Evolutionary conservation across 768 basidiomycete genomes (phyloP).

Genomic region (Suillus cothurnatus): DNA sequence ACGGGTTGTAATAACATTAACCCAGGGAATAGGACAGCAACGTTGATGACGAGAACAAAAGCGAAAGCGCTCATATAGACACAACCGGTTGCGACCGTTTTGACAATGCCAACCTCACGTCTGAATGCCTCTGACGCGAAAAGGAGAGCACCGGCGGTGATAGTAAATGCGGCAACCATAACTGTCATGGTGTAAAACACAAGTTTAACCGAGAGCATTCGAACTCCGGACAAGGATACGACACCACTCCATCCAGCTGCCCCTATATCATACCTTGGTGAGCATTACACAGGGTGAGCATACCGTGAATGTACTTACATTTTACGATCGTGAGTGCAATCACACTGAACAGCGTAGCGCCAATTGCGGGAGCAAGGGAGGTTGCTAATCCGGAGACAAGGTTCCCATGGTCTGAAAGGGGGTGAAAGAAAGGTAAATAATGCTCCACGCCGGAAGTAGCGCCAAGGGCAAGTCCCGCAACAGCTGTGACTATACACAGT

Average conservation of each 20-base stretch:
- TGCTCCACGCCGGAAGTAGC: constrained; percentile 75
- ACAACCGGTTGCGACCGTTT: constrained; percentile 64
- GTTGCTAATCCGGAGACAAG: constrained; percentile 67
- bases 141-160: constrained; percentile 67
- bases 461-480: constrained; percentile 64
- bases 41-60: constrained; percentile 57
- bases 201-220: constrained; percentile 59
- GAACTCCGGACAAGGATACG: constrained; percentile 63
- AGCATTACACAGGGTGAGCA: not conserved
- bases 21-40: constrained; percentile 71
- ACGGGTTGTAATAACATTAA: constrained; percentile 73
- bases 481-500: constrained; percentile 60
- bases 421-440: constrained; percentile 64
- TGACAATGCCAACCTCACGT: constrained; percentile 35
- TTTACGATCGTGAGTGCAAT: constrained; percentile 53
- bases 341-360: constrained; percentile 58
- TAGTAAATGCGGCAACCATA: constrained; percentile 61
- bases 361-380: constrained; percentile 67
- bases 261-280: constrained; percentile 38
- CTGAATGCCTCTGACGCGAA: constrained; percentile 66
- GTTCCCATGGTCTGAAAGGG: constrained; percentile 49
- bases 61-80: constrained; percentile 70
- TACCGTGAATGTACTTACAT: constrained; percentile 44
- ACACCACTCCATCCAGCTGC: constrained; percentile 55
- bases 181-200: constrained; percentile 60